Base-by-base conservation (phyloP, 108 stramenopile species). In the Skeletonema tropicum region DNA sequence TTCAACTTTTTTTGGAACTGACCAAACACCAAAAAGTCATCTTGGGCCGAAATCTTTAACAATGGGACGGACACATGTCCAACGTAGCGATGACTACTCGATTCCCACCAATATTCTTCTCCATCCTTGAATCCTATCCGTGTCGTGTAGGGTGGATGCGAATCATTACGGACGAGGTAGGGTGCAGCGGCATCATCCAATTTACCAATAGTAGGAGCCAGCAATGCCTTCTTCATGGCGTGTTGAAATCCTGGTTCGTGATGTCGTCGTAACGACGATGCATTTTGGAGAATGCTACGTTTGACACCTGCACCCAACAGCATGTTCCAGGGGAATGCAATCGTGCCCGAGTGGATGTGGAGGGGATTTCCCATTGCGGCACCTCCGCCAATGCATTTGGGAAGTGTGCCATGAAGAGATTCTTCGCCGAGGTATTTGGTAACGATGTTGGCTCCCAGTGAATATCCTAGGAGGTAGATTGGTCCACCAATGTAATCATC, bases 341-440 rank as follows among this genome's bases (percentile, higher is more conserved):
- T 82, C 13, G 65, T 55, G 2, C 67, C 65, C 3, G 85, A 81
- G 60, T 89, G 29, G 13, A 95, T 86, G 42, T 74, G 70, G 8
- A 92, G 81, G 12, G 94, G 94, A 87, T 93, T 93, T 11, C 94
- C 92, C 68, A 95, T 72, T 23, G 85, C 74, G 3, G 85, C 85
- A 29, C 87, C 94, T 21, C 92, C 94, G 26, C 86, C 85, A 0
- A 95, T 87, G 66, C 89, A 90, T 45, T 66, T 57, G 36, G 94
- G 94, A 10, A 93, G 57, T 3, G 90, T 95, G 14, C 86, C 88
- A 25, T 77, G 74, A 38, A 90, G 66, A 13, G 92, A 90, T 81
- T 95, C 94, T 72, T 95, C 91, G 39, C 94, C 94, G 42, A 95
- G 82, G 73, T 95, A 95, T 60, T 95, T 95, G 38, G 90, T 87